Base-by-base conservation (phyloP, 2,329 filamentous ascomycete genomes). In the Scorias spongiosa region DNA sequence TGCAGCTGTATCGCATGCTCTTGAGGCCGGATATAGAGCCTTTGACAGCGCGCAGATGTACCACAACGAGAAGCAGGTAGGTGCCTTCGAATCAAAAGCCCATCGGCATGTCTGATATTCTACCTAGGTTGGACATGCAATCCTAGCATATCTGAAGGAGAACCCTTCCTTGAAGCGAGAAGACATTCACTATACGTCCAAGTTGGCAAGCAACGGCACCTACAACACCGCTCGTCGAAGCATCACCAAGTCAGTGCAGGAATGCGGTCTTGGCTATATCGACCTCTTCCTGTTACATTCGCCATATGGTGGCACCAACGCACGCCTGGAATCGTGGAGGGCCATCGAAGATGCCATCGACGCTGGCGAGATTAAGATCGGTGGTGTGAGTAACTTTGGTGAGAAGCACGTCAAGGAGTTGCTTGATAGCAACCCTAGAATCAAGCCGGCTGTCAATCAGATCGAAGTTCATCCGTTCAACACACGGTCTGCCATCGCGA, bases 381-480 rank as follows among this genome's bases (percentile, higher is more conserved):
- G 76, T 18, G 84, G 84, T 0, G 81, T 91, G 1, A 84, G 78
- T 56, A 91, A 91, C 61, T 91, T 75, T 56, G 84, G 84, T 0
- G 74, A 83, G 36, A 75, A 76, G 49, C 84, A 88, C 74, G 70
- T 87, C 42, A 72, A 83, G 49, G 81, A 87, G 57, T 65, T 87
- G 41, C 71, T 85, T 55, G 68, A 70, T 2, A 72, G 71, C 0
- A 74, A 74, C 10, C 78, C 81, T 0, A 68, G 70, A 0, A 71
- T 83, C 39, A 60, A 66, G 9, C 84, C 84, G 0, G 74, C 77
- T 1, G 75, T 89, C 42, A 89, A 89, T 55, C 84, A 91, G 64
- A 80, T 88, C 53, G 81, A 89, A 59, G 73, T 88, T 1, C 83
- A 89, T 48, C 84, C 83, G 0, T 91, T 89, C 72, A 85, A 88